Base-by-base conservation (phyloP, 2,329 filamentous ascomycete species). In the Ceratocystis variospora region DNA sequence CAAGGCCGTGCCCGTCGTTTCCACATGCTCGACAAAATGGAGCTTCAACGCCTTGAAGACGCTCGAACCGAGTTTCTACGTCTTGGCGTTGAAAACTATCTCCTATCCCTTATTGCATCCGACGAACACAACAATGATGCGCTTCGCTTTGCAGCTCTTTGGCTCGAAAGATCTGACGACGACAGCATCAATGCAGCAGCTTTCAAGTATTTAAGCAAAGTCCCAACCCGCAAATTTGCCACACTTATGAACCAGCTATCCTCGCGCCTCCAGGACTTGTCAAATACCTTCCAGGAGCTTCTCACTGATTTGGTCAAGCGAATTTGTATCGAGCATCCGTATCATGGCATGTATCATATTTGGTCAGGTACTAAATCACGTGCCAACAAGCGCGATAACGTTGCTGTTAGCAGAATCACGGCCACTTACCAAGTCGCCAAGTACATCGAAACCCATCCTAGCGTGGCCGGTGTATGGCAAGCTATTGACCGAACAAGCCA, bases 311-410 rank as follows among this genome's bases (percentile, higher is more conserved):
- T 99, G 19, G 86, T 97, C 3, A 84, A 86, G 72, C 86, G 86
- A 7, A 96, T 99, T 66, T 97, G 93, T 72, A 80, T 83, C 10
- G 91, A 99, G 67, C 94, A 99, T 75, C 95, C 94, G 0, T 96
- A 92, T 74, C 95, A 99, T 73, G 91, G 91, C 62, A 93, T 97
- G 86, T 96, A 99, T 73, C 92, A 97, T 71, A 90, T 99, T 53
- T 96, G 93, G 79, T 89, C 92, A 1, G 87, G 88, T 25, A 86
- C 84, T 57, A 88, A 86, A 71, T 85, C 83, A 64, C 87, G 85
- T 68, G 82, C 81, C 63, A 85, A 87, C 71, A 80, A 80, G 64
- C 86, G 88, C 70, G 93, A 96, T 70, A 84, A 88, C 50, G 83
- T 87, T 2, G 88, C 89, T 0, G 78, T 86, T 22, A 87, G 88